Evolutionary conservation across 1,139 yeast genomes (phyloP).

Genomic region (Lodderomyces pseudojiufengensis): DNA sequence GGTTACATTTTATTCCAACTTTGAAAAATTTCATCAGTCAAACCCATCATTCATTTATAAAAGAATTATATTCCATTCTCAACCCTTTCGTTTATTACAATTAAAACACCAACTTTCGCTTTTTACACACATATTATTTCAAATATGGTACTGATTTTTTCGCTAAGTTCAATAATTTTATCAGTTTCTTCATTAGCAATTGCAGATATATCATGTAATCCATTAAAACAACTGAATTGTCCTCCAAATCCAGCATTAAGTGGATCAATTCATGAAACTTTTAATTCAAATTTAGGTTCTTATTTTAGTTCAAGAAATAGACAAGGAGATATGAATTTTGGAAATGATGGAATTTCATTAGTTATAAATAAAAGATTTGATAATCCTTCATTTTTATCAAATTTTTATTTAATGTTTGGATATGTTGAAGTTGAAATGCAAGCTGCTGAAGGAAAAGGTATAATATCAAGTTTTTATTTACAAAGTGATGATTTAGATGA

Average conservation of each 20-base stretch:
- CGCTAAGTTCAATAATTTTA: neutral
- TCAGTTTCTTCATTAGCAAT: neutral
- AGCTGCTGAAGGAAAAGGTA: conserved; percentile 73
- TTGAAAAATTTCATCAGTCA: no score
- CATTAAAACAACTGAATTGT: conserved; percentile 26
- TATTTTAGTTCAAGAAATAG: conserved; percentile 31
- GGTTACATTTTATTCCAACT: no score
- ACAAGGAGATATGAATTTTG: conserved; percentile 21
- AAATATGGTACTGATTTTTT: no score
- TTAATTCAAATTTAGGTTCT: conserved; percentile 36
- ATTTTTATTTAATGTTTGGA: conserved; percentile 85
- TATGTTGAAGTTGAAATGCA: conserved; percentile 67
- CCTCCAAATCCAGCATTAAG: conserved; percentile 54
- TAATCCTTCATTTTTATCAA: conserved; percentile 71
- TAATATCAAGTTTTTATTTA: conserved; percentile 73
- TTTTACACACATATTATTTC: no score
- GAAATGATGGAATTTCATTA: conserved; percentile 51
- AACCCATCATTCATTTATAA: no score
- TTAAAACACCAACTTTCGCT: no score
- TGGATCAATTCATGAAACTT: conserved; percentile 48
- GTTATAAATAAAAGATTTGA: conserved; percentile 60
- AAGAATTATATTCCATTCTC: no score
- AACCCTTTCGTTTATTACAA: no score
- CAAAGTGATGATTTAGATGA: conserved; percentile 88
- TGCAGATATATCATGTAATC: conserved; percentile 25